Evolutionary conservation across 768 basidiomycete species (phyloP), one percentile per base, ranked within the genome.

Genomic region (Rhodotorula kratochvilovae): DNA sequence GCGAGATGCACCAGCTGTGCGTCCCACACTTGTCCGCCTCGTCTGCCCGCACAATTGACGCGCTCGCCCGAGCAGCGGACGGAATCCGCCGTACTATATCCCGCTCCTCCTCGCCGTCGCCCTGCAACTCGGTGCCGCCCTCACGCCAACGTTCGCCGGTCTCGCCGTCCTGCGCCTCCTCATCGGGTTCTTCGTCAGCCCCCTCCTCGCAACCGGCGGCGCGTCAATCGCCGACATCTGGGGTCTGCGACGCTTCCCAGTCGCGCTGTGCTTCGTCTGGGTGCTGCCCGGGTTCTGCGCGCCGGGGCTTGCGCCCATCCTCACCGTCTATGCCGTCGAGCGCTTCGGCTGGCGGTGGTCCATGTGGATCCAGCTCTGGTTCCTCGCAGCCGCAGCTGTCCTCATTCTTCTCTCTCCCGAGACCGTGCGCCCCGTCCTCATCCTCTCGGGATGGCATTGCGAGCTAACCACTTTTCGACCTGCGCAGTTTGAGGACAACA

Each of bases 281-380:
- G 70, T 66, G 2, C 25, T 72, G 11, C 63, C 74, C 1, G 78
- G 77, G 29, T 79, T 72, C 29, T 48, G 17, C 8, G 46, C 46
- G 1, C 46, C 46, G 3, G 23, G 21, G 3, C 46, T 48, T 21
- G 46, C 23, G 7, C 81, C 81, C 2, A 62, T 81, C 57, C 58
- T 79, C 42, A 68, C 73, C 15, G 75, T 75, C 12, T 81, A 79
- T 67, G 80, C 80, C 25, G 78, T 78, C 6, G 61, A 78, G 61
- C 74, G 69, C 33, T 77, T 79, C 19, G 79, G 79, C 25, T 82
- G 81, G 81, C 70, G 78, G 59, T 81, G 80, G 80, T 70, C 79
- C 5, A 75, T 81, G 68, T 80, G 77, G 79, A 67, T 82, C 31
- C 66, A 72, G 46, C 78, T 78, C 45, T 69, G 72, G 53, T 56